These are phyloP conservation scores for Vanrija pseudolonga DNA, from an alignment of 1,284 basidiomycete species.

Conservation along the genomic window DNA sequence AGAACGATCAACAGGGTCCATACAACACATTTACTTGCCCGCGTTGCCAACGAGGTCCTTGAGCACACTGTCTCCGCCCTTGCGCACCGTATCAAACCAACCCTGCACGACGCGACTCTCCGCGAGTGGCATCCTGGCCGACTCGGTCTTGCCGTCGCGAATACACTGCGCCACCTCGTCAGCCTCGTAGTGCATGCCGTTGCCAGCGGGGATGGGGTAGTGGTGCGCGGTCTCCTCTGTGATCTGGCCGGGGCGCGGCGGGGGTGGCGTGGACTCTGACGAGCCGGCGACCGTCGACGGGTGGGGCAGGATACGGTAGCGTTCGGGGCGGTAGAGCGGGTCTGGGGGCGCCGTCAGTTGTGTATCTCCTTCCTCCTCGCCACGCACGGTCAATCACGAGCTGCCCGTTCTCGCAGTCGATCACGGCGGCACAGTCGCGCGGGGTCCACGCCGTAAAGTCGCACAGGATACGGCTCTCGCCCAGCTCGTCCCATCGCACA, in stretches of 20 bases:
- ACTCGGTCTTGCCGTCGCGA: constrained; percentile 65
- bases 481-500: constrained; percentile 58
- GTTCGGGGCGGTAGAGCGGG: constrained; percentile 3
- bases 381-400: constrained; percentile 3
- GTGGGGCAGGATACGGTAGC: constrained; percentile 3
- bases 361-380: too few species aligned
- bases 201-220: constrained; percentile 55
- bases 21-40: constrained; percentile 14
- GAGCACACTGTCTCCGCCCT: constrained; percentile 26
- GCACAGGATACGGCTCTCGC: constrained; percentile 9
- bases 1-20: too few species aligned
- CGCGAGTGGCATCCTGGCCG: constrained; percentile 62
- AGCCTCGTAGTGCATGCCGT: constrained; percentile 42
- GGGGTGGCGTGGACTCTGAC: constrained; percentile 44
- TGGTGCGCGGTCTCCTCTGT: constrained; percentile 50
- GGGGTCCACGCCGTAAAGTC: constrained; percentile 3
- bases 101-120: constrained; percentile 61
- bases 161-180: constrained; percentile 70
- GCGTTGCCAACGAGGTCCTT: constrained; percentile 26
- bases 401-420: constrained; percentile 1
- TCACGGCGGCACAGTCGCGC: neutral
- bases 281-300: neutral
- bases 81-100: constrained; percentile 53
- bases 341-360: too few species aligned
- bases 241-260: constrained; percentile 48